Percentiles rank a stretch among this genome's conserved stretches.
Conservation (phyloP, 495 filamentous ascomycete genomes). For the Neurospora sp. region DNA sequence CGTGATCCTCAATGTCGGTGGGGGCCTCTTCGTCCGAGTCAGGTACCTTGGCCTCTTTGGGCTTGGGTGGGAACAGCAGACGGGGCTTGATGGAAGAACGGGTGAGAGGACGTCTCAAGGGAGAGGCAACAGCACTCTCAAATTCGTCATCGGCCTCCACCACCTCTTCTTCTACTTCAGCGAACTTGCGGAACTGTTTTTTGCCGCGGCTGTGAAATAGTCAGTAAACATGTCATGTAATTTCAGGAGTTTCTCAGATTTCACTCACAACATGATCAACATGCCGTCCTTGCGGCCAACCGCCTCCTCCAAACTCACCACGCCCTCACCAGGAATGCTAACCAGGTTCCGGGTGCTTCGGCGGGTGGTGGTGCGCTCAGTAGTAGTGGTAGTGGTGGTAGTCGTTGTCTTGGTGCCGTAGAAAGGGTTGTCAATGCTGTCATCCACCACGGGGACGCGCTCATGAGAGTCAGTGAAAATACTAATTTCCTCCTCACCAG, state of each 20-base stretch:
- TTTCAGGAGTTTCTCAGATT: not conserved
- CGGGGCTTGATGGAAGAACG: conserved; percentile 74
- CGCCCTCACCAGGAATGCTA: conserved; percentile 40
- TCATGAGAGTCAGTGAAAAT: conserved; percentile 90
- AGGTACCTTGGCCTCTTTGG: conserved; percentile 35
- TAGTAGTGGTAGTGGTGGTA: conserved; percentile 13
- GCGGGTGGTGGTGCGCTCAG: conserved; percentile 21
- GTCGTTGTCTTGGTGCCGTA: conserved; percentile 32
- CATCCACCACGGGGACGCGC: conserved; percentile 63
- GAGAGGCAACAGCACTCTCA: conserved; percentile 35
- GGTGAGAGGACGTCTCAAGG: conserved; percentile 46
- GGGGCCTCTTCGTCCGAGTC: conserved; percentile 46
- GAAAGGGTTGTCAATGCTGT: conserved; percentile 66
- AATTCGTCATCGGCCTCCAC: conserved; percentile 35
- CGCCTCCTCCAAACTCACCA: conserved; percentile 50
- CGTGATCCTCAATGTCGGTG: conserved; percentile 44
- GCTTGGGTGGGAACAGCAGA: conserved; percentile 61
- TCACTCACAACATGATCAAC: conserved; percentile 76
- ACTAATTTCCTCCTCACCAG: conserved; percentile 48
- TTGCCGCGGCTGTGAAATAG: conserved; percentile 64
- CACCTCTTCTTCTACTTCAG: conserved; percentile 19
- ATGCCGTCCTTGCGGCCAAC: conserved; percentile 65
- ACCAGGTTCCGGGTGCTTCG: conserved; percentile 38
- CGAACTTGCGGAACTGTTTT: conserved; percentile 67
- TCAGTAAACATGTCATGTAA: conserved; percentile 8